Percentiles rank a stretch among this genome's conserved stretches.
phyloP scores from a whole-genome alignment of 805 yeast genomes.

The Metahyphopichia silvanorum region DNA sequence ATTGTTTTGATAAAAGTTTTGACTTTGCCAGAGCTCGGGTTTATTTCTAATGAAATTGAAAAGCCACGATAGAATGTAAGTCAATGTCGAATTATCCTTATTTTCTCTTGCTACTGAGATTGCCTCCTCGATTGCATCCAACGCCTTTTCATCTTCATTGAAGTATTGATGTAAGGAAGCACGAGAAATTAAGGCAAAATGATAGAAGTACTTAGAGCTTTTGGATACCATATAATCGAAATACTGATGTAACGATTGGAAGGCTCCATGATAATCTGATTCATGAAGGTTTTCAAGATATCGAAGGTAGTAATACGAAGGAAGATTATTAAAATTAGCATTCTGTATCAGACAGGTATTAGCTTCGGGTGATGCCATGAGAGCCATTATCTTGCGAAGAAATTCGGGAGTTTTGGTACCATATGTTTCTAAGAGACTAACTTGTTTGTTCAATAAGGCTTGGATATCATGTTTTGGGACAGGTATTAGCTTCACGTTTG shows the following conservation, averaged over 20 bases:
- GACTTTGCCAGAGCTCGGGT: slow-evolving; percentile 51
- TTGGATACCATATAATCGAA: slow-evolving; percentile 76
- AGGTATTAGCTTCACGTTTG: slow-evolving; percentile 21
- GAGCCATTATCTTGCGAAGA: slow-evolving; percentile 37
- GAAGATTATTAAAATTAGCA: slow-evolving; percentile 24
- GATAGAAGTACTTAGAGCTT: slow-evolving; percentile 62
- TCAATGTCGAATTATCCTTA: slow-evolving; percentile 68
- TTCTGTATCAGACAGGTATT: slow-evolving; percentile 35
- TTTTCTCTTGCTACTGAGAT: slow-evolving; percentile 84
- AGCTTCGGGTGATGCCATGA: slow-evolving; percentile 45
- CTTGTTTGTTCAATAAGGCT: slow-evolving; percentile 50
- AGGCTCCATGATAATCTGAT: slow-evolving; percentile 61
- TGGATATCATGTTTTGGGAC: slow-evolving; percentile 52
- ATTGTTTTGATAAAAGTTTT: slow-evolving; percentile 41
- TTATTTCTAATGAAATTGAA: slow-evolving; percentile 64
- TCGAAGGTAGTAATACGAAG: slow-evolving; percentile 51
- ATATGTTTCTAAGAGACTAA: slow-evolving; percentile 47
- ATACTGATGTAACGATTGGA: slow-evolving; percentile 50
- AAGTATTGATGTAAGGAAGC: slow-evolving; percentile 72
- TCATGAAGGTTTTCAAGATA: slow-evolving; percentile 57
- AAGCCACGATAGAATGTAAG: slow-evolving; percentile 71
- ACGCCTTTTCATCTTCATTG: slow-evolving; percentile 63
- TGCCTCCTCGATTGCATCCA: slow-evolving; percentile 82
- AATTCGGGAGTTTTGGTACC: slow-evolving; percentile 49
- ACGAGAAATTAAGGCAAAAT: slow-evolving; percentile 68